Percentiles rank a stretch among this genome's conserved stretches.
phyloP scores from a whole-genome alignment of 805 yeast genomes.

The Candida wancherniae region DNA sequence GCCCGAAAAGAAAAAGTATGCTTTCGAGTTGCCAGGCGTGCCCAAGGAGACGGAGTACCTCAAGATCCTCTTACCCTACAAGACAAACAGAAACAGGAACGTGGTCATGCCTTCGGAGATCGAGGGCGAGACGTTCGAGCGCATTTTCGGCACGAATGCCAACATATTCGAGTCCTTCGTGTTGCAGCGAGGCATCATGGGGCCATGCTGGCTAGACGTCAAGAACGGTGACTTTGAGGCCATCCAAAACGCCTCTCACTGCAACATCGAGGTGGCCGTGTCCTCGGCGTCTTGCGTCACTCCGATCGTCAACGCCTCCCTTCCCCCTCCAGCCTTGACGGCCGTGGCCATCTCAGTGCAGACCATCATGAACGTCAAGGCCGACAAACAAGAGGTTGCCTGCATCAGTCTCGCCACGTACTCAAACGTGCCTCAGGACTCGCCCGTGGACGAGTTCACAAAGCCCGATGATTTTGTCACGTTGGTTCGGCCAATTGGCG shows the following conservation, averaged over 20 bases:
- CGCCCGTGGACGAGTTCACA: slow-evolving; percentile 59
- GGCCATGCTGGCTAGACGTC: slow-evolving; percentile 94
- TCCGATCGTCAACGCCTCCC: slow-evolving; percentile 40
- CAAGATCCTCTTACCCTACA: slow-evolving; percentile 70
- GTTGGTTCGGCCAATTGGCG: slow-evolving; percentile 72
- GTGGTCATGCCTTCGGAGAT: slow-evolving; percentile 54
- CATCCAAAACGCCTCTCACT: slow-evolving; percentile 67
- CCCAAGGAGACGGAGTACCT: slow-evolving; percentile 79
- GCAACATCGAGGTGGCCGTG: slow-evolving; percentile 69
- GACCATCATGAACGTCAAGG: slow-evolving; percentile 69
- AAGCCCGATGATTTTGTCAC: slow-evolving; percentile 63
- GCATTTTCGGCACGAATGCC: slow-evolving; percentile 74
- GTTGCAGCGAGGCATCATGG: slow-evolving; percentile 80
- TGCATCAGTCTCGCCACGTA: slow-evolving; percentile 75
- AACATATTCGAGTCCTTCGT: slow-evolving; percentile 82
- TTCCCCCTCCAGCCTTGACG: slow-evolving; percentile 61
- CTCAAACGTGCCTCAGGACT: slow-evolving; percentile 66
- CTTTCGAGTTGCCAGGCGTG: slow-evolving; percentile 78
- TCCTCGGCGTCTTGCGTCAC: slow-evolving; percentile 43
- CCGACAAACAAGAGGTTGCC: slow-evolving; percentile 80
- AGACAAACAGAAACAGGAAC: slow-evolving; percentile 51
- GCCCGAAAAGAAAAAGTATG: slow-evolving; percentile 72
- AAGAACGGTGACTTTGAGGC: slow-evolving; percentile 55
- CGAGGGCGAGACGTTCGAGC: slow-evolving; percentile 70
- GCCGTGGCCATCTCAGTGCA: slow-evolving; percentile 74